A percentile compares a stretch with the other conserved stretches of the same genome.
These are phyloP conservation scores for Suhomyces bribrorum DNA, from an alignment of 1,139 yeast species.

Conservation along the genomic window DNA sequence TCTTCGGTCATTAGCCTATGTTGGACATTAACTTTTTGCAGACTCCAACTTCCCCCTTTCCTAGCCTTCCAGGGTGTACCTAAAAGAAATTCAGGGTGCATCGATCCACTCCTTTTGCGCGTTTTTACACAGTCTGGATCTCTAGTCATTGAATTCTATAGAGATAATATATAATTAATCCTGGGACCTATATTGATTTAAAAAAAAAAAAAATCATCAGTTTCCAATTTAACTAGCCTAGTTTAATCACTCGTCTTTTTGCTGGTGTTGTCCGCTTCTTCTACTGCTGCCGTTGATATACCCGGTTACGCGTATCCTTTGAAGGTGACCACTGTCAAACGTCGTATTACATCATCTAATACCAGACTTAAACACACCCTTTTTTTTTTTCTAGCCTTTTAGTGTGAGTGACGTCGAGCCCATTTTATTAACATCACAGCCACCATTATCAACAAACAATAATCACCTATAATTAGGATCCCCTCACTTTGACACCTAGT, in stretches of 20 bases:
- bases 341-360: background rate
- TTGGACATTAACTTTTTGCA: too few relatives aligned
- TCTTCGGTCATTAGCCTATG: too few relatives aligned
- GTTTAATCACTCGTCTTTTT: too few relatives aligned
- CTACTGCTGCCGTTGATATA: background rate
- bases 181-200: too few relatives aligned
- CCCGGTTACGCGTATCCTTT: background rate
- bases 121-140: background rate
- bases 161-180: background rate
- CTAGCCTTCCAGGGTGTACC: background rate
- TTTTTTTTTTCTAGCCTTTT: background rate
- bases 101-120: background rate
- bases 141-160: constrained; percentile 1
- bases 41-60: background rate
- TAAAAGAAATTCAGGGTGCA: background rate
- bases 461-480: background rate
- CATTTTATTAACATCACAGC: background rate
- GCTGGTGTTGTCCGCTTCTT: background rate
- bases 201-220: too few relatives aligned
- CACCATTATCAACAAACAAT: background rate
- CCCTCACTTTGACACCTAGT: background rate
- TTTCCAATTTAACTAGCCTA: too few relatives aligned
- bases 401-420: background rate
- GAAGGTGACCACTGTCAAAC: background rate
- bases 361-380: background rate